Conservation (phyloP, 2,329 filamentous ascomycete species). For the Fusarium sp. region DNA sequence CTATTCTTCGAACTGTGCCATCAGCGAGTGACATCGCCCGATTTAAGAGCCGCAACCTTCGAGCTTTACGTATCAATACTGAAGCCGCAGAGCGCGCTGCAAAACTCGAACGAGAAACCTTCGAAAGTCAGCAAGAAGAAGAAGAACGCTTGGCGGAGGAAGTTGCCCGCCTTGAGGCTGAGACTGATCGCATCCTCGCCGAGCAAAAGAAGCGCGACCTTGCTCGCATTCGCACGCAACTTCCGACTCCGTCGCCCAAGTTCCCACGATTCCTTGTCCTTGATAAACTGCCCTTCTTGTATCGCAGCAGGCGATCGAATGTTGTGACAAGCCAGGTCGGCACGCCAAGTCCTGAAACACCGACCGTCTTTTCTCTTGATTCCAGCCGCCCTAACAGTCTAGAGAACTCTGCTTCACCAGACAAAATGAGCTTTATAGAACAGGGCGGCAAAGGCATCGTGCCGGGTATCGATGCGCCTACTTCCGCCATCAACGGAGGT, state of each 20-base stretch:
- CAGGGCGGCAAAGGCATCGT: conserved; percentile 62
- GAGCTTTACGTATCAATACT: conserved; percentile 41
- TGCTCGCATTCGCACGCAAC: conserved; percentile 60
- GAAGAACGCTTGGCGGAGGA: conserved; percentile 55
- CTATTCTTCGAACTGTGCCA: conserved; percentile 32
- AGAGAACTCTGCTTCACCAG: conserved; percentile 47
- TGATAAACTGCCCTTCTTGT: conserved; percentile 63
- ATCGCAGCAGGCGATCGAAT: conserved; percentile 59
- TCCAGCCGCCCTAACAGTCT: conserved; percentile 53
- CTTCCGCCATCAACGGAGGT: conserved; percentile 83
- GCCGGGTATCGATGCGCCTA: conserved; percentile 77
- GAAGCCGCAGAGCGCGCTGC: conserved; percentile 36
- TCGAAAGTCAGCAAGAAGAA: conserved; percentile 37
- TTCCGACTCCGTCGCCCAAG: conserved; percentile 53
- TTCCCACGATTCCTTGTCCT: conserved; percentile 58
- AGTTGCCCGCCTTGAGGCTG: conserved; percentile 60
- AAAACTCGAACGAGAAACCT: conserved; percentile 40
- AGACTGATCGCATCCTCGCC: conserved; percentile 63
- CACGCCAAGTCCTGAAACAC: conserved; percentile 53
- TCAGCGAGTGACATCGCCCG: conserved; percentile 43
- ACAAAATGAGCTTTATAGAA: conserved; percentile 58
- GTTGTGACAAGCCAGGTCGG: conserved; percentile 49
- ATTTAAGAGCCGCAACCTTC: conserved; percentile 44
- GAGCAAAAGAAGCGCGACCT: conserved; percentile 65
- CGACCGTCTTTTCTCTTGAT: conserved; percentile 55